phyloP scores from a whole-genome alignment of 2,329 filamentous ascomycete species.

The Arthrobotrys musiformis region DNA sequence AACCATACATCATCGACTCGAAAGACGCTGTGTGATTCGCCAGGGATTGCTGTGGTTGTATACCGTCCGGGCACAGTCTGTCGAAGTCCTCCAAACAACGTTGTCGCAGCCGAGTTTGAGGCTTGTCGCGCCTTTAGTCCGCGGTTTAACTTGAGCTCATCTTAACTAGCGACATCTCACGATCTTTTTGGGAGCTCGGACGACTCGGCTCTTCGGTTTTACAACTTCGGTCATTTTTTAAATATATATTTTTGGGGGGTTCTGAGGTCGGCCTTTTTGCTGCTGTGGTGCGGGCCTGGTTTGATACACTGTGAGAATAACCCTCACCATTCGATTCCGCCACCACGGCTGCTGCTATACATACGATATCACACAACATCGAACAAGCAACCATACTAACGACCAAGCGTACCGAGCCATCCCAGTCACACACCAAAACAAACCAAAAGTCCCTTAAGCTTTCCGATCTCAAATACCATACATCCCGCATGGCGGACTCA shows the following conservation, averaged over 20 bases:
- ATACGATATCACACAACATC: conserved; percentile 1
- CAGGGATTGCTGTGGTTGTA: neutral
- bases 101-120: conserved; percentile 49
- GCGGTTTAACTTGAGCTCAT: conserved; percentile 32
- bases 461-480: neutral
- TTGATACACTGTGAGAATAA: conserved; percentile 14
- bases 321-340: conserved; percentile 16
- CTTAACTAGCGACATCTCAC: conserved; percentile 14
- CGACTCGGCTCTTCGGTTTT: conserved; percentile 8
- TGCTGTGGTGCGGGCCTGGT: conserved; percentile 1
- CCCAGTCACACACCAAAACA: neutral
- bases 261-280: neutral
- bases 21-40: conserved; percentile 17
- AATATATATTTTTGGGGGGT: neutral
- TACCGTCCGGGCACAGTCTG: neutral
- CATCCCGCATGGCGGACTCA: conserved; percentile 53
- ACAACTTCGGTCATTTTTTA: neutral
- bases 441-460: too few relatives aligned
- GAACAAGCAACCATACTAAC: neutral
- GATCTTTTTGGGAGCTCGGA: conserved; percentile 3
- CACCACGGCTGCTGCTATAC: neutral
- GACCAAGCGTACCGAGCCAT: neutral
- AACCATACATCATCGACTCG: neutral
- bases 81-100: conserved; percentile 26
- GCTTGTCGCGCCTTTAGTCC: conserved; percentile 51